phyloP scores from a whole-genome alignment of 2,329 filamentous ascomycete species.

The Xylariaceae sp. region DNA sequence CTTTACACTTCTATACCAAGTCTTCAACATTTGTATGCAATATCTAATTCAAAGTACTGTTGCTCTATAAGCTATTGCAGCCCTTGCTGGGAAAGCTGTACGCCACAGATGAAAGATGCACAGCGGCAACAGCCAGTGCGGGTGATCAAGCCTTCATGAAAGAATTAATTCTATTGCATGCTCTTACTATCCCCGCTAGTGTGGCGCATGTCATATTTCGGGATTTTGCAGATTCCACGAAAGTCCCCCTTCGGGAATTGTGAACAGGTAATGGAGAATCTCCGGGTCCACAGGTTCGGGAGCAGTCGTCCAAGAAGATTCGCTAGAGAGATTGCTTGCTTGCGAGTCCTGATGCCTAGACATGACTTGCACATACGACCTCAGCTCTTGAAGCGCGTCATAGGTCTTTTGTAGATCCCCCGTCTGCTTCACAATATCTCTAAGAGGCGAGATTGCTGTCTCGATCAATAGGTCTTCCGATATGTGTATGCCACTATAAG shows the following conservation, averaged over 20 bases:
- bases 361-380: neutral
- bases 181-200: no score
- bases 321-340: neutral
- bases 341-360: neutral
- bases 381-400: constrained; percentile 7
- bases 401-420: neutral
- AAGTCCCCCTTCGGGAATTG: neutral
- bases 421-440: constrained; percentile 13
- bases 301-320: no score
- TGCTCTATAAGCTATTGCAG: no score
- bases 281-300: neutral
- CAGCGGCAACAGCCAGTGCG: no score
- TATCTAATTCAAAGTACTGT: no score
- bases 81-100: no score
- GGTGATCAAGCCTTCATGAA: no score
- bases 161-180: no score
- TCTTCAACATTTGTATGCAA: no score
- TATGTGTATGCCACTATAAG: neutral
- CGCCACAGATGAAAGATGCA: no score
- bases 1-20: no score
- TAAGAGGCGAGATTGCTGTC: constrained; percentile 1
- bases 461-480: constrained; percentile 7
- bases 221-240: constrained; percentile 1
- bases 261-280: constrained; percentile 8
- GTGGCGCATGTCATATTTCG: no score